A percentile compares a stretch with the other conserved stretches of the same genome.
phyloP scores from a whole-genome alignment of 352 stramenopile species.

The Phytophthora nicotianae region DNA sequence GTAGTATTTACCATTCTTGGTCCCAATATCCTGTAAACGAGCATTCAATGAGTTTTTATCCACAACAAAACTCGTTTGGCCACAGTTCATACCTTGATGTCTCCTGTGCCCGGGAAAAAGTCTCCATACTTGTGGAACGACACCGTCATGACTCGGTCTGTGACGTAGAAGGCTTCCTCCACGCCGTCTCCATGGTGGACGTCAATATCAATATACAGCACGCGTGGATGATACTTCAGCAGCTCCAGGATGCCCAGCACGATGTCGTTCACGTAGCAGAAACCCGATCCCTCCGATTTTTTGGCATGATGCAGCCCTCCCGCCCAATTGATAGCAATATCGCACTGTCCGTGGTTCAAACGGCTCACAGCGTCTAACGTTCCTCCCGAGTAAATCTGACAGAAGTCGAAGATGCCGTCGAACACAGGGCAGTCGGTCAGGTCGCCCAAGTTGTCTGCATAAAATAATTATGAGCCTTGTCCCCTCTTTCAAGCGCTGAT shows the following conservation, averaged over 20 bases:
- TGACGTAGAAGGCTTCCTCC: conserved; percentile 96
- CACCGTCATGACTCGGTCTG: conserved; percentile 99
- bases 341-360: conserved; percentile 95
- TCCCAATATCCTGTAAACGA: conserved; percentile 90
- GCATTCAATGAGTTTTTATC: neutral
- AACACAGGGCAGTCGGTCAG: conserved; percentile 99
- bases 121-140: conserved; percentile 99
- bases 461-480: conserved; percentile 4
- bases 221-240: conserved; percentile 96
- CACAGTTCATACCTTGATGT: conserved; percentile 61
- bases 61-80: neutral
- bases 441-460: conserved; percentile 95
- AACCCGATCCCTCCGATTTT: conserved; percentile 95
- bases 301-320: conserved; percentile 99
- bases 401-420: conserved; percentile 99
- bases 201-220: conserved; percentile 99
- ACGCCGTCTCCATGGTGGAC: conserved; percentile 99
- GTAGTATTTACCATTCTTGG: conserved; percentile 95
- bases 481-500: neutral
- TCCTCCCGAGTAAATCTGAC: conserved; percentile 96
- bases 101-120: conserved; percentile 98
- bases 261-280: conserved; percentile 99
- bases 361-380: conserved; percentile 97
- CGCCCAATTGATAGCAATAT: conserved; percentile 99
- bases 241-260: conserved; percentile 98